Evolutionary conservation across 345 rosid species (phyloP).

Genomic region (Jatropha curcas): DNA sequence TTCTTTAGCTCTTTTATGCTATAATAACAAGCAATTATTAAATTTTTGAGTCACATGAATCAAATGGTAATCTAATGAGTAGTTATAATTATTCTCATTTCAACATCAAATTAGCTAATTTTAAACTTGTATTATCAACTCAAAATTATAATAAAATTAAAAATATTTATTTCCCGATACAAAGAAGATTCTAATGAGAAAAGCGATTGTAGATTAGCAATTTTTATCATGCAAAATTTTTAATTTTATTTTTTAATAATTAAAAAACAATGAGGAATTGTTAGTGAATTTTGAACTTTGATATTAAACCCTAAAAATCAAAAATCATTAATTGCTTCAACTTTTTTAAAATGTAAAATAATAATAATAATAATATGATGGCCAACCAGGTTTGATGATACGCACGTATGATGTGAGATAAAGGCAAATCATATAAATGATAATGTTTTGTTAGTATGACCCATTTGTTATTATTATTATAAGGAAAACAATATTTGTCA

Average conservation of each 20-base stretch:
- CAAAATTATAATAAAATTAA: too few relatives aligned
- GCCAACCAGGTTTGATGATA: not conserved
- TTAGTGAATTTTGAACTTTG: not conserved
- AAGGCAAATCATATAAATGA: constrained; percentile 10
- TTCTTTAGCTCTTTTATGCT: not conserved
- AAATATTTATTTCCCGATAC: too few relatives aligned
- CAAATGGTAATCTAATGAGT: not conserved
- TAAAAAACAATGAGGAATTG: not conserved
- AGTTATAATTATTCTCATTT: too few relatives aligned
- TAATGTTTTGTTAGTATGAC: constrained; percentile 8
- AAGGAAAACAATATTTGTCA: not conserved
- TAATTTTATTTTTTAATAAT: too few relatives aligned
- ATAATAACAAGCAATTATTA: not conserved
- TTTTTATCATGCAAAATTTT: too few relatives aligned
- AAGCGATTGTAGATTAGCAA: too few relatives aligned
- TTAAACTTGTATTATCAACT: too few relatives aligned
- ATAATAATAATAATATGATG: not conserved
- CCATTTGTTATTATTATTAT: constrained; percentile 9
- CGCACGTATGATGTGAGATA: constrained; percentile 17
- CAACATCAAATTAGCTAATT: too few relatives aligned
- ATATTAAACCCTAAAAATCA: constrained; percentile 9
- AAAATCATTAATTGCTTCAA: not conserved
- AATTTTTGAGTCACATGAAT: not conserved
- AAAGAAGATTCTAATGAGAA: too few relatives aligned
- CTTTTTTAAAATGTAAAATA: not conserved